phyloP scores from a whole-genome alignment of 75 land plant species.

The Isoetes taiwanensis region DNA sequence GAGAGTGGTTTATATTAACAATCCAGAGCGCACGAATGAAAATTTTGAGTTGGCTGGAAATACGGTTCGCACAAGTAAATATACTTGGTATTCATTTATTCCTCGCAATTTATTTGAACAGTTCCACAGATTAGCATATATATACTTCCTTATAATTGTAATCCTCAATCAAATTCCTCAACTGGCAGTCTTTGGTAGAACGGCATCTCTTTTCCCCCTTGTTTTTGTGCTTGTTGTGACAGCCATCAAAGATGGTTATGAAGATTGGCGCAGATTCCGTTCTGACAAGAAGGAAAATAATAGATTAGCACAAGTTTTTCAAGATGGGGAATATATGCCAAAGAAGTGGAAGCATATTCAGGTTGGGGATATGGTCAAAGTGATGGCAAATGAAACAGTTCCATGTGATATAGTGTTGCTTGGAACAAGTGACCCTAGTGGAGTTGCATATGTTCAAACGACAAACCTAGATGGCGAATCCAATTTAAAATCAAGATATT shows the following conservation, averaged over 20 bases:
- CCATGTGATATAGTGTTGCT: constrained; percentile 76
- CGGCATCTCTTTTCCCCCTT: constrained; percentile 68
- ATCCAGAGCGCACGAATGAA: constrained; percentile 54
- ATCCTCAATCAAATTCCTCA: constrained; percentile 77
- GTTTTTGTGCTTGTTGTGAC: constrained; percentile 68
- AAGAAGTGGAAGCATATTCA: constrained; percentile 66
- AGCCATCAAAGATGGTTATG: constrained; percentile 81
- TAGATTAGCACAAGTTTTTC: constrained; percentile 41
- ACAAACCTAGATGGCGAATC: constrained; percentile 87
- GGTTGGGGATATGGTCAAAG: constrained; percentile 64
- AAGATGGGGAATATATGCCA: constrained; percentile 23
- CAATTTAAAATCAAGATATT: constrained; percentile 76
- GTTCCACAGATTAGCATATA: constrained; percentile 70
- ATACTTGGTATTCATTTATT: constrained; percentile 57
- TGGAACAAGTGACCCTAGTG: constrained; percentile 65
- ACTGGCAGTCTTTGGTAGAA: constrained; percentile 79
- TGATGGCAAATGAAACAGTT: constrained; percentile 44
- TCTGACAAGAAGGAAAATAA: constrained; percentile 72
- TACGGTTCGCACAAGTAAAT: constrained; percentile 71
- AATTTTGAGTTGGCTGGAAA: constrained; percentile 66
- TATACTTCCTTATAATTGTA: constrained; percentile 71
- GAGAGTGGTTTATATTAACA: constrained; percentile 51
- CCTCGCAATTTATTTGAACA: constrained; percentile 77
- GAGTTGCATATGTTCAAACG: constrained; percentile 77
- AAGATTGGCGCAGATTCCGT: constrained; percentile 73